Evolutionary conservation across 176 grass and related monocot genomes (phyloP).

Genomic region (Miscanthus lutarioriparius): DNA sequence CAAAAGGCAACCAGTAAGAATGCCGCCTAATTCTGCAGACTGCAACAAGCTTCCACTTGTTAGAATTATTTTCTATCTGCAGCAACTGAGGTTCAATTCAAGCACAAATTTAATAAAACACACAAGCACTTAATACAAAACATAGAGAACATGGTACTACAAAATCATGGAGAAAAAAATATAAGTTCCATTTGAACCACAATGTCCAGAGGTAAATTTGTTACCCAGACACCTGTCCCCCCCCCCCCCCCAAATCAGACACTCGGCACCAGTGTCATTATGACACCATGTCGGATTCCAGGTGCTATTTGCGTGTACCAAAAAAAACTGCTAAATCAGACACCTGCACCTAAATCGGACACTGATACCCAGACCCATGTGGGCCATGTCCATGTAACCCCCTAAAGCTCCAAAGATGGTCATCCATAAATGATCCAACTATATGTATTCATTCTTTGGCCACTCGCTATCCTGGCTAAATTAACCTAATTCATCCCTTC

Average conservation of each 20-base stretch:
- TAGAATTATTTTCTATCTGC: conserved; percentile 64
- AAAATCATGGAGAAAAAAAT: conserved; percentile 18
- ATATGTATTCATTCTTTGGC: background rate
- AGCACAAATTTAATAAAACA: conserved; percentile 24
- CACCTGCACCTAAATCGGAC: background rate
- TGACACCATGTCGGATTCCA: no score
- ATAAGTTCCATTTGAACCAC: background rate
- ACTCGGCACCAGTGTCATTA: no score
- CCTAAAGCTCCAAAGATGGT: background rate
- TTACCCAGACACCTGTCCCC: no score
- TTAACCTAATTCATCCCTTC: background rate
- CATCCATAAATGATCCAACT: conserved; percentile 12
- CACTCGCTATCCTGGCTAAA: background rate
- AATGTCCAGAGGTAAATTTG: no score
- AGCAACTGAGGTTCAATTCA: conserved; percentile 55
- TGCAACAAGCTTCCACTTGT: conserved; percentile 72
- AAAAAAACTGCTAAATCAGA: background rate
- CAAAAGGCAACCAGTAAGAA: conserved; percentile 70
- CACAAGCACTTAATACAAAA: conserved; percentile 24
- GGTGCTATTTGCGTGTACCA: no score
- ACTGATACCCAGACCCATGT: background rate
- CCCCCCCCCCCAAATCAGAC: no score
- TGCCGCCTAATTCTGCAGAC: conserved; percentile 67
- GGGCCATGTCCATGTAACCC: background rate
- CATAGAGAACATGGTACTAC: background rate